Evolutionary conservation across 2,329 filamentous ascomycete species (phyloP), one percentile per base, ranked within the genome.

Genomic region (Paecilomyces sp.): DNA sequence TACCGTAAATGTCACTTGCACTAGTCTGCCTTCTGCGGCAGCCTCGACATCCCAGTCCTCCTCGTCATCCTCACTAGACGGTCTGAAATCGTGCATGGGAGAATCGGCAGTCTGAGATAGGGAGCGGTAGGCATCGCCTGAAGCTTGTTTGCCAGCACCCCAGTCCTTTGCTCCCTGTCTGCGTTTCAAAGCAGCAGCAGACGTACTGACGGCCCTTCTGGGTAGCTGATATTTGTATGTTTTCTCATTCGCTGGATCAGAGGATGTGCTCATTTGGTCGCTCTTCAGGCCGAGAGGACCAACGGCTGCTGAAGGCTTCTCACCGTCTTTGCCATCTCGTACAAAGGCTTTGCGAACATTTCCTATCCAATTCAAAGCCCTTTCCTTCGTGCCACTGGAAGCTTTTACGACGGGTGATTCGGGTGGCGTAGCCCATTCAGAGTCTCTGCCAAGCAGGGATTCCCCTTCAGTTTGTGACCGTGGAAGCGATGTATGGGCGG

Each of bases 1-100:
- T 61, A 97, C 91, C 0, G 93, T 97, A 74, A 96, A 97, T 85
- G 96, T 94, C 69, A 91, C 84, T 73, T 92, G 89, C 62, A 92
- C 89, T 8, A 90, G 79, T 24, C 88, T 77, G 60, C 83, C 83
- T 75, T 91, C 87, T 1, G 88, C 84, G 2, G 89, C 88, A 58
- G 83, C 80, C 71, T 92, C 89, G 47, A 92, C 85, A 66, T 92
- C 89, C 89, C 89, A 90, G 58, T 91, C 88, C 33, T 91, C 88
- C 33, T 78, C 77, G 30, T 72, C 68, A 18, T 72, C 69, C 15
- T 70, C 70, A n/a, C 74, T 68, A 50, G 64, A 62, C 15, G 66
- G 58, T 15, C 54, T 53, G 13, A 57, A 54, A 36, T 22, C 9
- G n/a, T 55, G 28, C 18, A 55, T 33, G 54, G 18, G 18, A n/a